Evolutionary conservation across 305 asterid genomes (phyloP), one percentile per base, ranked within the genome.

Genomic region (Solanum hybrid): DNA sequence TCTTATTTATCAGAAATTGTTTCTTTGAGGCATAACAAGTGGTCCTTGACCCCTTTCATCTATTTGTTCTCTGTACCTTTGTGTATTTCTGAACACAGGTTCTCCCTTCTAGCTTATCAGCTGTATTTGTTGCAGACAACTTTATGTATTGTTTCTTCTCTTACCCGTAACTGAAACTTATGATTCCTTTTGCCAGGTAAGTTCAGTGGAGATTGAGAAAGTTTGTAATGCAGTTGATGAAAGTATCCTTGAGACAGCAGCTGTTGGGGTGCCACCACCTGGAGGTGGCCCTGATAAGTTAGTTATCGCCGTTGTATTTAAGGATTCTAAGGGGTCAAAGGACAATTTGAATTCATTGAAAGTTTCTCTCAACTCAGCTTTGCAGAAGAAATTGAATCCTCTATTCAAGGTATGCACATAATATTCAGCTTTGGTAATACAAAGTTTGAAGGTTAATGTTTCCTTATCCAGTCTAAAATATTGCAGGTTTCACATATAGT

Each of bases 171-270:
- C 76, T 51, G 45, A 85, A 85, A 5, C 22, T 56, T 10, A 5
- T 31, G 76, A 24, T 86, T 86, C 60, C 91, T 32, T 77, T 88
- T 85, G 78, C 88, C 94, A 97, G 99, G 99, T 95, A 66, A 97
- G 99, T 92, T 96, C 99, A 4, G 93, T 97, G 69, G 99, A 97
- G 95, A 97, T 97, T 84, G 99, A 97, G 92, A 98, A 98, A 88
- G 89, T 96, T 78, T 97, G 99, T 89, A 97, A 97, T 87, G 94
- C 95, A 32, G 98, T 92, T 51, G 93, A 93, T 89, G 32, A 86
- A 29, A 87, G 87, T 89, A 92, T 97, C 86, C 93, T 97, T 2
- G 99, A 97, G 94, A 97, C 99, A 32, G 99, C 99, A 89, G 99
- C 99, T 32, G 89, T 95, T 37, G 99, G 96, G 90, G 96, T 96